Conservation (phyloP, 495 filamentous ascomycete species). For the Penicillium manginii region DNA sequence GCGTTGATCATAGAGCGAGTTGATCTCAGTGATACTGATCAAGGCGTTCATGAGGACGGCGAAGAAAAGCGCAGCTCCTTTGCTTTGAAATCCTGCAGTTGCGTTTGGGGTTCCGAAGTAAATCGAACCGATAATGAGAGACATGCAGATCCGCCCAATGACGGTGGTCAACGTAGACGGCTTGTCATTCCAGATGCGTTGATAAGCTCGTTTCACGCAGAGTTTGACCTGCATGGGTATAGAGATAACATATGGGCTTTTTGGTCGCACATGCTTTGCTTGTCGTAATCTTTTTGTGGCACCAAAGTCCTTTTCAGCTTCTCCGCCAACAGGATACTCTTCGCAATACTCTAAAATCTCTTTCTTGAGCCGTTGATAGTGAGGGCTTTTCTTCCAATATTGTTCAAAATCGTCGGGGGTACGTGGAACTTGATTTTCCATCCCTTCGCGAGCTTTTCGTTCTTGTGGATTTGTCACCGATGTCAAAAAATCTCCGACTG, state of each 20-base stretch:
- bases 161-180: conserved; percentile 72
- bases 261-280: conserved; percentile 46
- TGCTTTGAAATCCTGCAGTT: conserved; percentile 73
- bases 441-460: conserved; percentile 62
- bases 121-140: conserved; percentile 82
- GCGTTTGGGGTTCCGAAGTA: conserved; percentile 76
- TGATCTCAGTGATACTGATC: conserved; percentile 62
- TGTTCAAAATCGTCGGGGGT: conserved; percentile 71
- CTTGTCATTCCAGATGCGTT: conserved; percentile 71
- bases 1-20: conserved; percentile 60
- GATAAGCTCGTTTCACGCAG: conserved; percentile 56
- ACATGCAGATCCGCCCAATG: conserved; percentile 79
- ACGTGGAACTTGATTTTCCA: conserved; percentile 65
- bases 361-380: conserved; percentile 51
- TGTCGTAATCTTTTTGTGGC: conserved; percentile 40
- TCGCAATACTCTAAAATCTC: conserved; percentile 54
- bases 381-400: conserved; percentile 59
- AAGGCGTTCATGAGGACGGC: conserved; percentile 70
- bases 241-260: conserved; percentile 51
- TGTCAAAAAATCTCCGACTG: conserved; percentile 72
- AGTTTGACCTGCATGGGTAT: conserved; percentile 52
- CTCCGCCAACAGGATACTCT: conserved; percentile 39
- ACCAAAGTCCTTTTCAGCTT: conserved; percentile 35
- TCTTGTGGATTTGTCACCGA: conserved; percentile 71
- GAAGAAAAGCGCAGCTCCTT: conserved; percentile 87